Evolutionary conservation across 495 filamentous ascomycete genomes (phyloP), one percentile per base, ranked within the genome.

Genomic region (Clohesyomyces aquaticus): DNA sequence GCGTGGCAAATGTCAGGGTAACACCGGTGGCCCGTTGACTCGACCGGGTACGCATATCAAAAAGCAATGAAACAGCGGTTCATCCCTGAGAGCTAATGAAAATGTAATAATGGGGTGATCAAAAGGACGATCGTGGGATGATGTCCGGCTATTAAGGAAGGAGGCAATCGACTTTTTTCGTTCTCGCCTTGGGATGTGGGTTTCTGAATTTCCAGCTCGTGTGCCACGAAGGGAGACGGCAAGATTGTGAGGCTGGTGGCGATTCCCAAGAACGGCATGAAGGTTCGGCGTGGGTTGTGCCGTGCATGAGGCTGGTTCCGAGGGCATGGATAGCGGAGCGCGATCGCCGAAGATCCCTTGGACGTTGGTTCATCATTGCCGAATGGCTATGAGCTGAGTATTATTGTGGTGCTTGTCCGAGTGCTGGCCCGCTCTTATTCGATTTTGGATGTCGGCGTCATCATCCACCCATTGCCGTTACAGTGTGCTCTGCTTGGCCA

Each of bases 271-370:
- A 1, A n/a, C 9, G 22, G 11, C 21, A 19, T 4, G 16, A 32
- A 27, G 46, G 42, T 59, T 50, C 53, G 48, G 48, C 12, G 54
- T 27, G 26, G 28, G 25, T 38, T 27, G 18, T 26, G 29, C 27
- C 23, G 11, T 21, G 25, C 9, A 22, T 1, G 48, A 26, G 50
- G 56, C 29, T 18, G 55, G 45, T 66, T 61, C 63, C 63, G 47
- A 56, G 56, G 32, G 21, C 35, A 23, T 57, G 63, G 56, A 57
- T 51, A 46, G 56, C 51, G 63, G 63, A 43, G 32, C 58, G 16
- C 19, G 63, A 65, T 65, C 63, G 61, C 53, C 43, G 18, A 49
- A 56, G 51, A 25, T 28, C 22, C 61, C 32, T 49, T 49, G 46
- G 43, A 32, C 23, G 49, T 64, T 23, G 61, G 52, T 38, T 19